phyloP scores from a whole-genome alignment of 139 green algal species.

The Volvox reticuliferus region DNA sequence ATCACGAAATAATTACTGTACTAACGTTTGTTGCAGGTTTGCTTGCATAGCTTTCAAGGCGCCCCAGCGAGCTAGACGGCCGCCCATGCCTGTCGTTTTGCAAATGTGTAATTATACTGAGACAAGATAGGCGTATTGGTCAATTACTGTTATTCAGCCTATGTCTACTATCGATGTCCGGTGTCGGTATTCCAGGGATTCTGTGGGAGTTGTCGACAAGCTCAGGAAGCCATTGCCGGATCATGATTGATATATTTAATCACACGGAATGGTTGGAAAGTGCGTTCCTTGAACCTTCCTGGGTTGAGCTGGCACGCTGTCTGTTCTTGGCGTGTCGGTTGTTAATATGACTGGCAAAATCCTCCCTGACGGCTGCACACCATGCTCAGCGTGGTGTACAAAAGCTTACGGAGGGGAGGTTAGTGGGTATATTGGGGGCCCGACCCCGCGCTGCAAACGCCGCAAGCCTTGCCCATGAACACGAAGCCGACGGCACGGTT shows the following conservation, averaged over 20 bases:
- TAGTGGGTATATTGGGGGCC: too few species aligned
- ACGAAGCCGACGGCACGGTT: too few species aligned
- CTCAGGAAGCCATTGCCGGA: neutral
- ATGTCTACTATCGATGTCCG: neutral
- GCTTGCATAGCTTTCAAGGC: neutral
- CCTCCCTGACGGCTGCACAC: neutral
- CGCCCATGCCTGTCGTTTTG: neutral
- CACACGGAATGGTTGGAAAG: conserved; percentile 27
- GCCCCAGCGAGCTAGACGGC: neutral
- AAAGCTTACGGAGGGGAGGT: too few species aligned
- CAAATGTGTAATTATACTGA: neutral
- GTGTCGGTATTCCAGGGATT: neutral
- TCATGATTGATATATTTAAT: neutral
- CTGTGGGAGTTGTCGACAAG: neutral
- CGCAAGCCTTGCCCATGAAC: too few species aligned
- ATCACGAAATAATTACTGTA: neutral
- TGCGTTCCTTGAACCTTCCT: neutral
- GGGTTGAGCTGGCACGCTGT: neutral
- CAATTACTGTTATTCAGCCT: neutral
- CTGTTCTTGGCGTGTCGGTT: neutral
- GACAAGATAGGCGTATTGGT: neutral
- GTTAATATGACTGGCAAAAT: conserved; percentile 29
- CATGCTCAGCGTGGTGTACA: too few species aligned
- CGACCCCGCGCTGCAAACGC: too few species aligned
- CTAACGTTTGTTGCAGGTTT: neutral